A percentile compares a stretch with the other conserved stretches of the same genome.
phyloP scores from a whole-genome alignment of 2,329 filamentous ascomycete species.

The Fusarium phyllophilum region DNA sequence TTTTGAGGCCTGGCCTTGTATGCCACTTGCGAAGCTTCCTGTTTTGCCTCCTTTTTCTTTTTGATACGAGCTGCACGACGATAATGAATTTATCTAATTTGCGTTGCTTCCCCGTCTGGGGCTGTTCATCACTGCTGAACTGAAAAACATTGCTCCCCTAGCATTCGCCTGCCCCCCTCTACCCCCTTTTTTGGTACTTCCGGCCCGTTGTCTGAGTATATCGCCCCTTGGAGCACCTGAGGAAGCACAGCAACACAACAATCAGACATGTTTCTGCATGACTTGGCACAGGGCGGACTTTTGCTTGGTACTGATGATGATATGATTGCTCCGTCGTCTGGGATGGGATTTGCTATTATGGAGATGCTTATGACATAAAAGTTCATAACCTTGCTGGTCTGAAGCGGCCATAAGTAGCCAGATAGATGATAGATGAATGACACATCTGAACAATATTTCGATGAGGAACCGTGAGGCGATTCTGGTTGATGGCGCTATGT shows the following conservation, averaged over 20 bases:
- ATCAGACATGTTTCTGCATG: neutral
- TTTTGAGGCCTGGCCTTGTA: neutral
- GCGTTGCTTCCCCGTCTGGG: neutral
- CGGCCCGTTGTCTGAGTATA: constrained; percentile 4
- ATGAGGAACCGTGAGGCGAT: neutral
- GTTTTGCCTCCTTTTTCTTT: neutral
- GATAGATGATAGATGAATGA: constrained; percentile 5
- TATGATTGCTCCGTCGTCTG: constrained; percentile 5
- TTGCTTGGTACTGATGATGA: constrained; percentile 1
- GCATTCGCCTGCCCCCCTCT: neutral
- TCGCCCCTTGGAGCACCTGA: constrained; percentile 1
- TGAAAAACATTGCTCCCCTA: neutral
- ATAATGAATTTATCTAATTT: neutral
- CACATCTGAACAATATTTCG: neutral
- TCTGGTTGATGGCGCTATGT: neutral
- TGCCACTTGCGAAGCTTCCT: constrained; percentile 2
- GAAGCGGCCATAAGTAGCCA: neutral
- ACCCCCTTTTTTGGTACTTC: neutral
- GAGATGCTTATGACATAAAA: constrained; percentile 17
- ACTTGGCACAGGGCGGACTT: neutral
- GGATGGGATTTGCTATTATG: constrained; percentile 10
- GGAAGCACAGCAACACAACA: constrained; percentile 3
- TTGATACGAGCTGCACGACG: neutral
- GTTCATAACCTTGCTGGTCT: constrained; percentile 8
- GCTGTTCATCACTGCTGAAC: neutral